Conservation (phyloP, 352 stramenopile species). For the Globisporangium sylvaticum region DNA sequence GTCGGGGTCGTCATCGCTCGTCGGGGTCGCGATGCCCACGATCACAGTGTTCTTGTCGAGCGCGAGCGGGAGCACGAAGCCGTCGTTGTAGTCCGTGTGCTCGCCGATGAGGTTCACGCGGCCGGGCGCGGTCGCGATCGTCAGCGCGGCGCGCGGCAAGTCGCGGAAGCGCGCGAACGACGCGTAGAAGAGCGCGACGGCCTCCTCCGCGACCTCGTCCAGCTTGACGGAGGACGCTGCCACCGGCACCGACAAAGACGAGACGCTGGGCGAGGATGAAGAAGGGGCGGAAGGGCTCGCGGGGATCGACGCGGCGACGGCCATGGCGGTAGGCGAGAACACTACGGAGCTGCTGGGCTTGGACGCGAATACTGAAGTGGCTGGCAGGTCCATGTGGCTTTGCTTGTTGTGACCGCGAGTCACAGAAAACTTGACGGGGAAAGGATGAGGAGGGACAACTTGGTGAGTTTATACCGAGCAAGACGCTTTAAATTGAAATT, state of each 20-base stretch:
- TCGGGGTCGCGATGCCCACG: slow-evolving; percentile 44
- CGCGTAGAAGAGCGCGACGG: slow-evolving; percentile 57
- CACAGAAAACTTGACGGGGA: background rate
- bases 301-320: slow-evolving; percentile 8
- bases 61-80: slow-evolving; percentile 94
- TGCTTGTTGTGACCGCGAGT: background rate
- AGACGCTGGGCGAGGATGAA: background rate
- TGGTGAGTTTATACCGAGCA: background rate
- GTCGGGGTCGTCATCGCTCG: slow-evolving; percentile 21
- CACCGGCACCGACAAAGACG: background rate
- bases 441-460: background rate
- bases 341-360: background rate
- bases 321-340: background rate
- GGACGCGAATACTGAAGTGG: slow-evolving; percentile 12
- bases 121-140: slow-evolving; percentile 80
- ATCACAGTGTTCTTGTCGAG: slow-evolving; percentile 88
- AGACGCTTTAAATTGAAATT: background rate
- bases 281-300: background rate
- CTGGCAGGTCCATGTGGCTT: background rate
- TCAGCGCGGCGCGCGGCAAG: slow-evolving; percentile 37
- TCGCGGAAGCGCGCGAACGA: slow-evolving; percentile 36
- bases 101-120: slow-evolving; percentile 96
- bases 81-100: slow-evolving; percentile 96
- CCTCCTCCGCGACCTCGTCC: slow-evolving; percentile 40
- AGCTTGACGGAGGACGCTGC: slow-evolving; percentile 15